Base-by-base conservation (phyloP, 352 stramenopile species). In the Phytophthora podocarpi region DNA sequence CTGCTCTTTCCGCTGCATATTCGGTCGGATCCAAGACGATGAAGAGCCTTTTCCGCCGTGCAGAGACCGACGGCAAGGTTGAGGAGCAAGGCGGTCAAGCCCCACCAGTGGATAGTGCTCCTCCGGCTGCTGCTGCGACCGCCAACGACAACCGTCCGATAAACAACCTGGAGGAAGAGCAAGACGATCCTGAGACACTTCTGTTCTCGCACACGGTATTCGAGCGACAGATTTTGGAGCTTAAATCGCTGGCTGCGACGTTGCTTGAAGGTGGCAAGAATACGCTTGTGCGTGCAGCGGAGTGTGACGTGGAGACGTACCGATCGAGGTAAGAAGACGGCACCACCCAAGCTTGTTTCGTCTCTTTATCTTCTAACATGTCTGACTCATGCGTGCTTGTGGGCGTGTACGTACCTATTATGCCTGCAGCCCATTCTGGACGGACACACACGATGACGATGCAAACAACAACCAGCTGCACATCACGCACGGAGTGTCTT, bases 161-260 rank as follows among this genome's bases (percentile, higher is more conserved):
- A 10, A 61, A 64, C n/a, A 40, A 52, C 16, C 13, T 46, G 26
- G 30, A 40, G 15, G 43, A 60, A 28, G 58, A 73, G 5, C 57
- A 62, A 37, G 65, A 81, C n/a, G 81, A 87, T 53, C 60, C 75
- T 20, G 76, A 90, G 42, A 59, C 63, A 28, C 47, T 85, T 47
- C 49, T 91, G 4, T 90, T 92, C 56, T 81, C 74, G 36, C 76
- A 83, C 57, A 85, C 80, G n/a, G 87, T 89, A 36, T 93, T 90
- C 58, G 83, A 93, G 61, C 69, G 67, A 8, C 78, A 87, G 46
- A 72, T 87, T 41, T 43, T 37, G 1, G 71, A 88, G 18, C 73
- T 87, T 24, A 82, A 72, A 36, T 46, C 52, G 1, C 54, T 89
- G 2, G 61, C 62, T 3, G 55, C 57, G 20, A 60, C 57, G 5